Evolutionary conservation across 2,329 filamentous ascomycete species (phyloP), one percentile per base, ranked within the genome.

Genomic region (Zasmidium cellare): DNA sequence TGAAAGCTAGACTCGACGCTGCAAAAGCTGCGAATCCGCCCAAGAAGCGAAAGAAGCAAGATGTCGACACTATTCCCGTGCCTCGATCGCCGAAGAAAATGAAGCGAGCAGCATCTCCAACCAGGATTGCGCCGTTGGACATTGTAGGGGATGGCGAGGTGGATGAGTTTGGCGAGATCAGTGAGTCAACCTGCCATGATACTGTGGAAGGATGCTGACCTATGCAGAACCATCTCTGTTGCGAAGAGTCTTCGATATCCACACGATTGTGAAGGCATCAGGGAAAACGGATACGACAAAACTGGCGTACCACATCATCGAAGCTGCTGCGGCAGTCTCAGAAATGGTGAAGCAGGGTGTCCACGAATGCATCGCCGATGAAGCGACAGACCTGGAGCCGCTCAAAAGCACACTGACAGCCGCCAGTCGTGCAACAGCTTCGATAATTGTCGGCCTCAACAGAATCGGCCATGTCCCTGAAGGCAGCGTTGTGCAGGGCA

Each of bases 31-130:
- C 55, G 7, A 57, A 28, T 54, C 59, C 62, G 35, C 35, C 44
- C 3, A 66, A 64, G 57, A 72, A 71, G 61, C 61, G 69, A 3
- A 72, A 71, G 60, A 69, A 66, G 55, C 53, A 53, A 11, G 63
- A 68, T 50, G 54, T 58, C 20, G 64, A 71, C 57, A 57, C 63
- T n/a, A 55, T 69, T 16, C 56, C 58, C 19, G 65, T 64, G 3
- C 63, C 65, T 23, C 52, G 65, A 9, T 62, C 56, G 18, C 62
- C 65, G 16, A 71, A 68, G 58, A 68, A 58, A 55, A 51, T 53
- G 14, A 67, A 63, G 48, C 60, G 52, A 45, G 60, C 64, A 48
- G 51, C 28, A 9, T 61, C 58, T 38, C 55, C 61, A 12, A 49
- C 46, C n/a, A 19, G n/a, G 41, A 7, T 44, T 46, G 48, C 24